Evolutionary conservation across 2,329 filamentous ascomycete genomes (phyloP).

Genomic region (Alternaria consortialis): DNA sequence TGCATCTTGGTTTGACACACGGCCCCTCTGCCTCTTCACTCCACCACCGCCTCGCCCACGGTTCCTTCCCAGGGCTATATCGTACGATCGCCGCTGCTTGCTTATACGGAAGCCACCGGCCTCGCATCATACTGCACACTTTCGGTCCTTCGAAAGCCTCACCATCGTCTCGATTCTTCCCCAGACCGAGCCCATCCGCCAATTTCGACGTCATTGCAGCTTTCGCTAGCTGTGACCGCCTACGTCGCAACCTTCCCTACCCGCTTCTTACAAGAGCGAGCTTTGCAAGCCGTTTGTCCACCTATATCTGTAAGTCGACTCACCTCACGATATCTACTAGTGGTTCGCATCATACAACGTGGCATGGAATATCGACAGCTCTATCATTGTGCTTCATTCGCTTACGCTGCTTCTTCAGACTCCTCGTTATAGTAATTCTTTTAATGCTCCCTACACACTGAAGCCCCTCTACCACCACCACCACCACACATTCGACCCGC

Average conservation of each 20-base stretch:
- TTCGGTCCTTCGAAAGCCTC: constrained; percentile 28
- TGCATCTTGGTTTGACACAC: constrained; percentile 23
- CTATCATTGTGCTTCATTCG: constrained; percentile 9
- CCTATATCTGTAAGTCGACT: constrained; percentile 30
- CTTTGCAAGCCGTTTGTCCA: constrained; percentile 24
- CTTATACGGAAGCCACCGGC: constrained; percentile 42
- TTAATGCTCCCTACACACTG: constrained; percentile 56
- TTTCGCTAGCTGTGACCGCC: constrained; percentile 40
- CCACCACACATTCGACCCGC: constrained; percentile 45
- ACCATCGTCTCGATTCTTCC: constrained; percentile 19
- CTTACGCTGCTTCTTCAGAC: constrained; percentile 18
- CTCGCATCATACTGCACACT: constrained; percentile 25
- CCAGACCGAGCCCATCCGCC: constrained; percentile 24
- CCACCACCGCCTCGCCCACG: constrained; percentile 26
- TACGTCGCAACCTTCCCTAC: constrained; percentile 15
- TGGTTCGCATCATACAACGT: background rate
- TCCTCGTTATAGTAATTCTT: constrained; percentile 39
- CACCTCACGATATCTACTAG: background rate
- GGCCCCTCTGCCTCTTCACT: constrained; percentile 25
- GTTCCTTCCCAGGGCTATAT: constrained; percentile 30
- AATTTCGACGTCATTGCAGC: constrained; percentile 47
- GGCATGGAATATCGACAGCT: background rate
- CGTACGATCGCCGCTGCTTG: constrained; percentile 18
- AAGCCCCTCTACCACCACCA: constrained; percentile 30
- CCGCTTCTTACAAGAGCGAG: constrained; percentile 21